Evolutionary conservation across 2,329 filamentous ascomycete species (phyloP).

Genomic region (Cucurbitaria berberidis): DNA sequence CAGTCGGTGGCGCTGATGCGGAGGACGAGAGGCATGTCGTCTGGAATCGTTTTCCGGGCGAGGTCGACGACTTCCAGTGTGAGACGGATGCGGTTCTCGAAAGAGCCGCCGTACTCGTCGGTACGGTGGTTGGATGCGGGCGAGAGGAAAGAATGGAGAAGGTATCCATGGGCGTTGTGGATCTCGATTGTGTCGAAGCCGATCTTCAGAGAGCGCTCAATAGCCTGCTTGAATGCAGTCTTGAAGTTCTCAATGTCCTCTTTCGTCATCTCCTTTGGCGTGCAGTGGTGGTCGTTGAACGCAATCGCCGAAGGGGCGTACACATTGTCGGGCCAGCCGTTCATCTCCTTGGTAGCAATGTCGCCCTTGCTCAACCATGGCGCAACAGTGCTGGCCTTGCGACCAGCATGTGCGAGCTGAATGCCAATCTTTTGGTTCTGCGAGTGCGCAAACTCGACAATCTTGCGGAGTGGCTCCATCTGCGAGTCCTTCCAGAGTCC

Average conservation of each 20-base stretch:
- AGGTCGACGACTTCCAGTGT: conserved; percentile 70
- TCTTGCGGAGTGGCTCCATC: conserved; percentile 70
- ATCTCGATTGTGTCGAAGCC: conserved; percentile 83
- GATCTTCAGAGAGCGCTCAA: conserved; percentile 60
- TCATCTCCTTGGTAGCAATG: conserved; percentile 61
- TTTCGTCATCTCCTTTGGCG: conserved; percentile 71
- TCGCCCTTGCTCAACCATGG: conserved; percentile 67
- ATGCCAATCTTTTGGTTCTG: conserved; percentile 79
- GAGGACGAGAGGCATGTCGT: conserved; percentile 73
- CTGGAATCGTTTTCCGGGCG: conserved; percentile 67
- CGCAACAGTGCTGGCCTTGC: conserved; percentile 65
- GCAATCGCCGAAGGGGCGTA: conserved; percentile 65
- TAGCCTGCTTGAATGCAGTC: conserved; percentile 65
- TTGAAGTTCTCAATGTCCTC: conserved; percentile 72
- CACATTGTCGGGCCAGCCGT: conserved; percentile 62
- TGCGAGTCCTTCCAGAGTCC: conserved; percentile 88
- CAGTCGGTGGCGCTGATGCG: conserved; percentile 78
- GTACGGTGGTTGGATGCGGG: conserved; percentile 73
- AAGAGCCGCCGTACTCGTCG: conserved; percentile 70
- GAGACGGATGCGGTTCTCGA: conserved; percentile 74
- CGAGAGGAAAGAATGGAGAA: conserved; percentile 72
- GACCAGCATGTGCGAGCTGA: conserved; percentile 81
- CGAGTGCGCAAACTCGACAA: conserved; percentile 79
- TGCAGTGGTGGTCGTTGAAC: conserved; percentile 66
- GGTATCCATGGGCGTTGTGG: conserved; percentile 80